Evolutionary conservation across 129 eudicot genomes (phyloP).

Genomic region (Arctium lappa): DNA sequence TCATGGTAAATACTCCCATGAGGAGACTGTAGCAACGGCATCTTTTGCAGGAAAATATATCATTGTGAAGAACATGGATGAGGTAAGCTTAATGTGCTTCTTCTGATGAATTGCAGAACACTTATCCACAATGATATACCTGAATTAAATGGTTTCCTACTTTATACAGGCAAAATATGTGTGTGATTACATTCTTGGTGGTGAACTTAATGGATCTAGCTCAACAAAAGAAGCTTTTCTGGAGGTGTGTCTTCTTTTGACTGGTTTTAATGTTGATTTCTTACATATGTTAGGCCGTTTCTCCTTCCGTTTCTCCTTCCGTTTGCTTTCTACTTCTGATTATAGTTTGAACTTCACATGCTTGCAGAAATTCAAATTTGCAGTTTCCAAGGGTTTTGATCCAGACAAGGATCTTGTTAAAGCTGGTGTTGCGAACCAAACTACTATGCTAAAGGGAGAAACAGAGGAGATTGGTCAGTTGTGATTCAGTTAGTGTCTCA

Average conservation of each 20-base stretch:
- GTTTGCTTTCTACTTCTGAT: not conserved
- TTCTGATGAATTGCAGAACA: not conserved
- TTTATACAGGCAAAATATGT: constrained; percentile 73
- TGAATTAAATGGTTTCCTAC: not conserved
- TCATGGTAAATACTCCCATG: constrained; percentile 87
- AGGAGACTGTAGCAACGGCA: constrained; percentile 94
- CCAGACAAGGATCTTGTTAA: constrained; percentile 79
- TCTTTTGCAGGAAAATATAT: constrained; percentile 91
- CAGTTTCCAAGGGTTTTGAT: constrained; percentile 85
- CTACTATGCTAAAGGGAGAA: constrained; percentile 98
- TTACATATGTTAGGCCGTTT: not conserved
- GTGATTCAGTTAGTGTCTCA: not conserved
- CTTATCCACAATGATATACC: not conserved
- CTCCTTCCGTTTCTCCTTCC: not conserved
- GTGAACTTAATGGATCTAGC: constrained; percentile 89
- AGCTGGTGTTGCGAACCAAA: constrained; percentile 94
- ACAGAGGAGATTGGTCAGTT: constrained; percentile 94
- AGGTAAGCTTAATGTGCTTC: constrained; percentile 40
- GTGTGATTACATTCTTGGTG: constrained; percentile 96
- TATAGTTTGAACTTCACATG: constrained; percentile 12
- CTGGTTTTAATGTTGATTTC: not conserved
- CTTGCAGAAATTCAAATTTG: constrained; percentile 86
- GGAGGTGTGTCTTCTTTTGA: constrained; percentile 41
- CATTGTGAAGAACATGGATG: constrained; percentile 81
- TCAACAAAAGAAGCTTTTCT: constrained; percentile 86